Evolutionary conservation across 768 basidiomycete genomes (phyloP), one percentile per base, ranked within the genome.

Genomic region (Russula virescens): DNA sequence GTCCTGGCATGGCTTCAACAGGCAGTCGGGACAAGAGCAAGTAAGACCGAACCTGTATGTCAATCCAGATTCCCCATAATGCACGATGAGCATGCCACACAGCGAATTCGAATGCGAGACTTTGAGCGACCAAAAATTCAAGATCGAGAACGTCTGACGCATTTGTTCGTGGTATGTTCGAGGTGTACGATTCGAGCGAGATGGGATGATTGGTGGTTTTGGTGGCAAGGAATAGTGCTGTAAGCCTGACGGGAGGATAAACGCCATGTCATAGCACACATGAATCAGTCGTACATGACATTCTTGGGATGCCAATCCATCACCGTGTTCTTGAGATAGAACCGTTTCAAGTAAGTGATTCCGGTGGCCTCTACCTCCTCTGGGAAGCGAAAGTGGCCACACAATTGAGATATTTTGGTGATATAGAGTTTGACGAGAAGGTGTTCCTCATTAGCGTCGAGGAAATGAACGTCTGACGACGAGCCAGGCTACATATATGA

Each of bases 231-330:
- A 97, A 99, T 21, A 99, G 77, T 11, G 94, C 87, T 0, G 97
- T 98, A 54, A 98, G 79, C 95, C 96, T 99, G 67, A 23, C 48
- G 34, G 25, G 38, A 61, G 23, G 52, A 14, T 65, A 25, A 61
- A 51, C 42, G 43, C 9, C n/a, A 18, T 31, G 25, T 47, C 55
- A 23, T 23, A 16, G 48, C 38, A 55, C 25, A 35, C 38, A 55
- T 40, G 53, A 18, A 10, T 28, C 14, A 14, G 10, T 74, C 87
- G 53, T 70, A 97, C 97, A 99, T 99, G 70, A 99, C 92, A 70
- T 92, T 94, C 75, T 95, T 96, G 0, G 97, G 97, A 76, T 98
- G 97, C 88, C 93, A 98, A 72, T 98, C 97, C 94, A 98, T 98
- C 57, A 94, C 93, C 2, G 95, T 98, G 71, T 98, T 98, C 76